Evolutionary conservation across 371 early-diverging fungal genomes (phyloP).

Genomic region (Zychaea mexicana): DNA sequence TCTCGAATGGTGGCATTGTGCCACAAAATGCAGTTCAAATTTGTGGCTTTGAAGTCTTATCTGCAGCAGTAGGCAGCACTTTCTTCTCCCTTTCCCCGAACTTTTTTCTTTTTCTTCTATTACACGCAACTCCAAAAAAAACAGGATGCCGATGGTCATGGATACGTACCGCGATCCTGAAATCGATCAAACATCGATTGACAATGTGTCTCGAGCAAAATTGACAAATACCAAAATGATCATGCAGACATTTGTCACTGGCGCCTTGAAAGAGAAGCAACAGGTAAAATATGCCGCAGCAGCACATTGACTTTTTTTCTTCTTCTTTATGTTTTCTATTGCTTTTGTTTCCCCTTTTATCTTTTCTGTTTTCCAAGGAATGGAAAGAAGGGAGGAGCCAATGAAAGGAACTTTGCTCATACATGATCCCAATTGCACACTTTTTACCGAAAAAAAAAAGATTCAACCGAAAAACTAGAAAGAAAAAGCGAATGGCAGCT

Average conservation of each 20-base stretch:
- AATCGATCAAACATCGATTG: slow-evolving; percentile 2
- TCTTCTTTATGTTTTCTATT: slow-evolving; percentile 5
- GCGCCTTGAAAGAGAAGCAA: slow-evolving; percentile 47
- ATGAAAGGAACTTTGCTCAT: slow-evolving; percentile 1
- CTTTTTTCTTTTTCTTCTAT: too few relatives aligned
- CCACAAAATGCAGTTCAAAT: too few relatives aligned
- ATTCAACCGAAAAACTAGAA: neutral
- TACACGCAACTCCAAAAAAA: neutral
- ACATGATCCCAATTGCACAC: neutral
- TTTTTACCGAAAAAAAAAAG: neutral
- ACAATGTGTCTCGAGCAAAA: slow-evolving; percentile 3
- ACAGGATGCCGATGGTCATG: neutral
- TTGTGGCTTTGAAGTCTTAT: too few relatives aligned
- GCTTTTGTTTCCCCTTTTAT: slow-evolving; percentile 10
- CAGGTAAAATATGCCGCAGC: slow-evolving; percentile 37
- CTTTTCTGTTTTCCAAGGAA: too few relatives aligned
- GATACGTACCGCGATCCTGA: neutral
- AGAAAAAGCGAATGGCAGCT: neutral
- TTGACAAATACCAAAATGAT: slow-evolving; percentile 41
- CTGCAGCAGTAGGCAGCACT: too few relatives aligned
- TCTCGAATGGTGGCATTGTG: too few relatives aligned
- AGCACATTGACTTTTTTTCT: neutral
- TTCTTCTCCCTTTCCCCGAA: too few relatives aligned
- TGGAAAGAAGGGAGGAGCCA: neutral
- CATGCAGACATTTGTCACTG: slow-evolving; percentile 42